Conservation (phyloP, 441 rosid species). For the Pelargonium australe region DNA sequence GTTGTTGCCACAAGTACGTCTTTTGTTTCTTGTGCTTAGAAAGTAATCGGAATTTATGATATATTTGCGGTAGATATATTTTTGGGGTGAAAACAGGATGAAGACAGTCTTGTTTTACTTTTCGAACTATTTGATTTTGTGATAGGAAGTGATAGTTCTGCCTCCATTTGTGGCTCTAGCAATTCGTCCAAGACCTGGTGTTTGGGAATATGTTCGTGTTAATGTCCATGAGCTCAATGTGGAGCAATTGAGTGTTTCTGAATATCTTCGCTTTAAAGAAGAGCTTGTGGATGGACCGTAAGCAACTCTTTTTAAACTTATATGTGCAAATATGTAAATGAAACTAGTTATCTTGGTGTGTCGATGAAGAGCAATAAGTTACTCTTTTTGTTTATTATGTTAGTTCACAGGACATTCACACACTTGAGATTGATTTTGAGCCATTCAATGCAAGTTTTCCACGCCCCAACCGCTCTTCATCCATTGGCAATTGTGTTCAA, state of each 20-base stretch:
- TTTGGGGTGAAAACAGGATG: not conserved
- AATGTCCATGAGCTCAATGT: slow-evolving; percentile 74
- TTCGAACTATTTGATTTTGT: slow-evolving; percentile 6
- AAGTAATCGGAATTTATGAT: not conserved
- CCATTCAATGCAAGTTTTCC: slow-evolving; percentile 86
- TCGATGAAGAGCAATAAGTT: not conserved
- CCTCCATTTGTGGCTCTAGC: slow-evolving; percentile 91
- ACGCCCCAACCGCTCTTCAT: slow-evolving; percentile 79
- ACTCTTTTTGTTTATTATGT: not conserved
- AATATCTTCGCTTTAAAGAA: slow-evolving; percentile 84
- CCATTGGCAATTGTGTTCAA: slow-evolving; percentile 94
- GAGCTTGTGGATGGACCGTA: slow-evolving; percentile 73
- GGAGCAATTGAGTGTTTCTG: slow-evolving; percentile 67
- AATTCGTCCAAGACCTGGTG: slow-evolving; percentile 89
- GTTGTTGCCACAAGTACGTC: not conserved
- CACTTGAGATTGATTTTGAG: slow-evolving; percentile 93
- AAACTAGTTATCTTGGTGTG: not conserved
- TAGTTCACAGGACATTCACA: slow-evolving; percentile 38
- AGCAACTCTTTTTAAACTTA: slow-evolving; percentile 16
- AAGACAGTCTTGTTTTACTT: not conserved
- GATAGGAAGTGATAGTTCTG: slow-evolving; percentile 79
- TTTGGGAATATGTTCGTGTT: slow-evolving; percentile 95
- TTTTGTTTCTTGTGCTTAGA: not conserved
- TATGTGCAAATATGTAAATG: not conserved
- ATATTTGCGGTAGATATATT: not conserved